Evolutionary conservation across 179 eudicot genomes (phyloP).

Genomic region (Camellia oleifera): DNA sequence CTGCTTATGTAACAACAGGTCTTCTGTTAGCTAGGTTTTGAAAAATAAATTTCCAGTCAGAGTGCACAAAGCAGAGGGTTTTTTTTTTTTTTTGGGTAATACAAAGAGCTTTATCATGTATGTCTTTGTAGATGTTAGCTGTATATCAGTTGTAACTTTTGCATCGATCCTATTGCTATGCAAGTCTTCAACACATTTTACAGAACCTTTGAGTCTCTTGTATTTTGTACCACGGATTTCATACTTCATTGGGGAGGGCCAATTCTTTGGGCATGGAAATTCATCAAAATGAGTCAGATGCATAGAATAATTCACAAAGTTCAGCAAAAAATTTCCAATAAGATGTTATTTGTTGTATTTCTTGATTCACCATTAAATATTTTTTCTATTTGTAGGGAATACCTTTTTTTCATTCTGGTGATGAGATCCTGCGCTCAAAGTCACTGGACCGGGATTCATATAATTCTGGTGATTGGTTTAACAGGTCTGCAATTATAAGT

Average conservation of each 20-base stretch:
- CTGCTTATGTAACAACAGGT: too few species aligned
- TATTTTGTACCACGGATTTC: neutral
- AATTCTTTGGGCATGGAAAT: constrained; percentile 4
- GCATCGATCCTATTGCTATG: neutral
- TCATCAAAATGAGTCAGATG: neutral
- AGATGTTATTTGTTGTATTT: neutral
- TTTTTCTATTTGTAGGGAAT: constrained; percentile 51
- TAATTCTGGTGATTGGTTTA: constrained; percentile 98
- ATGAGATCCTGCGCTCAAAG: constrained; percentile 94
- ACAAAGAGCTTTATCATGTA: neutral
- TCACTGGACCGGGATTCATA: constrained; percentile 99
- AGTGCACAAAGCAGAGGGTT: neutral
- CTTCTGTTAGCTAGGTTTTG: too few species aligned
- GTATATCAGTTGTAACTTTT: neutral
- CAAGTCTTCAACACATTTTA: neutral
- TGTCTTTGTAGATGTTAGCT: neutral
- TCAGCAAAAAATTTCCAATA: neutral
- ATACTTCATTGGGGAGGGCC: neutral
- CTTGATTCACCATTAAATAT: neutral
- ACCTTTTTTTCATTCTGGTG: constrained; percentile 98
- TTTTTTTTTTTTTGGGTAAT: neutral
- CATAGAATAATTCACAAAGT: neutral
- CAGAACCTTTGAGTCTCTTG: neutral
- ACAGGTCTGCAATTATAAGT: constrained; percentile 50
- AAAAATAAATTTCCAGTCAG: too few species aligned